These are phyloP conservation scores for Penicillium expansum DNA, from an alignment of 2,329 filamentous ascomycete species.

Conservation along the genomic window DNA sequence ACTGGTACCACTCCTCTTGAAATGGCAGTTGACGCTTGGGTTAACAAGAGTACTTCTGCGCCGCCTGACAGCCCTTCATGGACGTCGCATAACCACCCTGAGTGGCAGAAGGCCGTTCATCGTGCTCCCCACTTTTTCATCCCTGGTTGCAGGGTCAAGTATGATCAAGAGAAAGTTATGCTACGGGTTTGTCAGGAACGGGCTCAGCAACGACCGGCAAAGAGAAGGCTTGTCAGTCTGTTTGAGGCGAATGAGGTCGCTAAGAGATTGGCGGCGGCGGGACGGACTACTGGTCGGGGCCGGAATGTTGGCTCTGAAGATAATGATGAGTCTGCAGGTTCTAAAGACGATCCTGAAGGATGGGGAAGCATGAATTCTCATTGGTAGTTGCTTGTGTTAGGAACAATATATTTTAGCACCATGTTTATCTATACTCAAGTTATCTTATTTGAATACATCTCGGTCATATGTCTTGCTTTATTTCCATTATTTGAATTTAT, in stretches of 20 bases:
- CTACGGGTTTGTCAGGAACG: conserved; percentile 39
- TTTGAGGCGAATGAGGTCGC: conserved; percentile 62
- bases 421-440: too few species aligned
- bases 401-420: not conserved
- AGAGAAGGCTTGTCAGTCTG: conserved; percentile 55
- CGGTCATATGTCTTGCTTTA: not conserved
- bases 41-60: conserved; percentile 20
- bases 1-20: conserved; percentile 73
- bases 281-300: not conserved
- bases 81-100: not conserved
- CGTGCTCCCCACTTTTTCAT: conserved; percentile 9
- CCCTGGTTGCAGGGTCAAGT: conserved; percentile 2
- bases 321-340: not conserved
- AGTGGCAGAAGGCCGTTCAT: not conserved
- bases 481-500: not conserved
- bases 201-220: conserved; percentile 29
- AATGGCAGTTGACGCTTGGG: conserved; percentile 31
- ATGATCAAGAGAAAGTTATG: conserved; percentile 21
- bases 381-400: not conserved
- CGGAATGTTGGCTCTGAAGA: not conserved
- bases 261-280: conserved; percentile 43
- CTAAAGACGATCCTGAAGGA: not conserved
- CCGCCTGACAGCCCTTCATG: conserved; percentile 1
- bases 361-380: not conserved
- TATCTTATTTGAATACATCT: too few species aligned